Evolutionary conservation across 1,284 basidiomycete genomes (phyloP), one percentile per base, ranked within the genome.

Genomic region (Earliella scabrosa): DNA sequence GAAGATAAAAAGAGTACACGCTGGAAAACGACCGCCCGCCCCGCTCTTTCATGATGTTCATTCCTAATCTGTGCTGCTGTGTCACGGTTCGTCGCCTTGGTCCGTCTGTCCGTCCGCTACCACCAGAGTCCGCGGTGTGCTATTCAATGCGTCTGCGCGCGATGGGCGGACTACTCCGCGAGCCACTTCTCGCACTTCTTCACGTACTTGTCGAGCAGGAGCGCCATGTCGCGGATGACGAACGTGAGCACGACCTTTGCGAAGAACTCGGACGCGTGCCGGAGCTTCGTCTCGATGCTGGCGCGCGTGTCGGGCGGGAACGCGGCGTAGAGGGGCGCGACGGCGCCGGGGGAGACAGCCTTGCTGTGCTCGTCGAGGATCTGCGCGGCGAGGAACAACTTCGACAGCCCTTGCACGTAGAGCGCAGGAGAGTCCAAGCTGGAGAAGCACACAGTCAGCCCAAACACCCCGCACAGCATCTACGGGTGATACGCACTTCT

Each of bases 141-240:
- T 9, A 45, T 45, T 20, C 7, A 26, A n/a, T 10, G 45, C 18
- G 38, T 20, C n/a, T 18, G 13, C 29, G 6, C 29, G 13, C 13
- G 29, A n/a, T 11, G 16, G 23, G 9, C 4, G 6, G 45, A 34
- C 54, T 64, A 92, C 68, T 93, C 91, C 36, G 85, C 89, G 39
- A 93, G 79, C 89, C 90, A 92, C 74, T 92, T 92, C 74, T 92
- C 91, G 73, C 90, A 91, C 70, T 91, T 91, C 80, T 93, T 93
- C 63, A 87, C 90, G 71, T 92, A 94, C 75, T 94, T 95, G 78
- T 98, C 96, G 63, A 98, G 79, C 54, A 98, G 78, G 65, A 86
- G 86, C 46, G 89, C 88, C 62, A 92, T 79, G 70, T 92, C 90
- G 45, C 90, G 88, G 66, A 98, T 83, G 60, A 98, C 92, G 72